Percentiles rank a stretch among this genome's conserved stretches.
Evolutionary conservation across 2,329 filamentous ascomycete genomes (phyloP).

Genomic region (Ilyonectria mors-panacis): DNA sequence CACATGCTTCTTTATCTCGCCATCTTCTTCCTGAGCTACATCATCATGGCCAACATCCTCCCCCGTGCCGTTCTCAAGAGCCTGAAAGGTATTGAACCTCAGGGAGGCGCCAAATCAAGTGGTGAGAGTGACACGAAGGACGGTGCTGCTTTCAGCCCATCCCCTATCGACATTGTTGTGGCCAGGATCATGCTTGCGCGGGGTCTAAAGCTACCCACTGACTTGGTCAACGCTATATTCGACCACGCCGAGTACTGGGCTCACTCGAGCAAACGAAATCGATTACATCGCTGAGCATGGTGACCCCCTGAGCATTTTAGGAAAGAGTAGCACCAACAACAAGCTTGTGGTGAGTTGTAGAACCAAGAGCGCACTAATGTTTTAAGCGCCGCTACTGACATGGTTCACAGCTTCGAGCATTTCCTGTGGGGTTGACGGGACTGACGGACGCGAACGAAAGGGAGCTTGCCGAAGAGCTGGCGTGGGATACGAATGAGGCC

Average conservation of each 20-base stretch:
- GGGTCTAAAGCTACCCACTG: slow-evolving; percentile 63
- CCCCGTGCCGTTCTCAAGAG: slow-evolving; percentile 40
- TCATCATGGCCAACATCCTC: slow-evolving; percentile 49
- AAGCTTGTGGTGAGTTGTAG: slow-evolving; percentile 52
- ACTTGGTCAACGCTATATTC: slow-evolving; percentile 69
- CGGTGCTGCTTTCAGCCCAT: slow-evolving; percentile 51
- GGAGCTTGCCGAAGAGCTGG: slow-evolving; percentile 46
- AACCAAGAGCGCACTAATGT: neutral
- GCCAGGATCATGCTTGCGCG: slow-evolving; percentile 64
- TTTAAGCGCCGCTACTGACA: slow-evolving; percentile 18
- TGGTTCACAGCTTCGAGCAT: slow-evolving; percentile 53
- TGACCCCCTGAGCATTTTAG: slow-evolving; percentile 42
- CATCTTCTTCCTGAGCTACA: slow-evolving; percentile 24
- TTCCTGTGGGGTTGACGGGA: slow-evolving; percentile 55
- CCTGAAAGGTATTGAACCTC: slow-evolving; percentile 28
- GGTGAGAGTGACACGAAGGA: neutral
- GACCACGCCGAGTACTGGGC: slow-evolving; percentile 76
- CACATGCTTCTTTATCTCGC: slow-evolving; percentile 38
- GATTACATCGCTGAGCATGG: slow-evolving; percentile 46
- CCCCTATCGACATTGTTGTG: slow-evolving; percentile 63
- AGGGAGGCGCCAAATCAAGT: neutral
- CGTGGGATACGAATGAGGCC: slow-evolving; percentile 50
- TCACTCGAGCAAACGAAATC: slow-evolving; percentile 58
- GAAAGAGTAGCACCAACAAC: slow-evolving; percentile 46
- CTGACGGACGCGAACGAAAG: slow-evolving; percentile 49